phyloP scores from a whole-genome alignment of 1,139 yeast genomes.

The Petasospora rhodanensis region DNA sequence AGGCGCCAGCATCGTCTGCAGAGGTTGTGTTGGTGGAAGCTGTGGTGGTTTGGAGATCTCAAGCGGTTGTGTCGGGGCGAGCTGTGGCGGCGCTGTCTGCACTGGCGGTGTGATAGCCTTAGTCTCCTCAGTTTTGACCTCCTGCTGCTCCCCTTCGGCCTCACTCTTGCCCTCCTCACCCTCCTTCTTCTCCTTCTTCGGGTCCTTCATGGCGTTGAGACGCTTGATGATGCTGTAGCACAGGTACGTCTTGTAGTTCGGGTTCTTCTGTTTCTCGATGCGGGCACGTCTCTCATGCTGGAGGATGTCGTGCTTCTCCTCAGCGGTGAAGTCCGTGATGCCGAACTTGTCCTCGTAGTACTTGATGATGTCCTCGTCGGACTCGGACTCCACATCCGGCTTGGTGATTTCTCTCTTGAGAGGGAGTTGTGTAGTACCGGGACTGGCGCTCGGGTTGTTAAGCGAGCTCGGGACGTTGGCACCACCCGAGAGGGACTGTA shows the following conservation, averaged over 20 bases:
- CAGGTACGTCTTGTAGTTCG: slow-evolving; percentile 24
- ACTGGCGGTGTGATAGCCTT: too few relatives aligned
- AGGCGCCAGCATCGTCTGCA: slow-evolving; percentile 1
- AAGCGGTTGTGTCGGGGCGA: not conserved
- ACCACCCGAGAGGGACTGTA: slow-evolving; percentile 2
- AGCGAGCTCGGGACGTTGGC: too few relatives aligned
- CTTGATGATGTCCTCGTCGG: slow-evolving; percentile 25
- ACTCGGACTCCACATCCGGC: slow-evolving; percentile 21
- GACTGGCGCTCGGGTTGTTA: too few relatives aligned
- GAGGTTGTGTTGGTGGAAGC: too few relatives aligned
- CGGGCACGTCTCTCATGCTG: slow-evolving; percentile 26
- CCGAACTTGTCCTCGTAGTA: slow-evolving; percentile 25
- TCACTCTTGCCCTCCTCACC: too few relatives aligned
- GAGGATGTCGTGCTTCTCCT: slow-evolving; percentile 26
- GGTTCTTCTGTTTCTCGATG: slow-evolving; percentile 23
- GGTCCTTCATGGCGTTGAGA: slow-evolving; percentile 20
- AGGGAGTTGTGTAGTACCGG: too few relatives aligned
- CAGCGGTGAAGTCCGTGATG: slow-evolving; percentile 24
- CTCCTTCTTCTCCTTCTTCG: slow-evolving; percentile 1
- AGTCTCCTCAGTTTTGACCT: too few relatives aligned
- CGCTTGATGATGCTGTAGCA: slow-evolving; percentile 27
- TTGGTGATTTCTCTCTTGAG: slow-evolving; percentile 22
- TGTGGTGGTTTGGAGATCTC: too few relatives aligned
- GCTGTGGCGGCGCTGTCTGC: not conserved
- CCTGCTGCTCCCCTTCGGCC: too few relatives aligned